phyloP scores from a whole-genome alignment of 176 grass and related monocot species.

The Puya raimondii region DNA sequence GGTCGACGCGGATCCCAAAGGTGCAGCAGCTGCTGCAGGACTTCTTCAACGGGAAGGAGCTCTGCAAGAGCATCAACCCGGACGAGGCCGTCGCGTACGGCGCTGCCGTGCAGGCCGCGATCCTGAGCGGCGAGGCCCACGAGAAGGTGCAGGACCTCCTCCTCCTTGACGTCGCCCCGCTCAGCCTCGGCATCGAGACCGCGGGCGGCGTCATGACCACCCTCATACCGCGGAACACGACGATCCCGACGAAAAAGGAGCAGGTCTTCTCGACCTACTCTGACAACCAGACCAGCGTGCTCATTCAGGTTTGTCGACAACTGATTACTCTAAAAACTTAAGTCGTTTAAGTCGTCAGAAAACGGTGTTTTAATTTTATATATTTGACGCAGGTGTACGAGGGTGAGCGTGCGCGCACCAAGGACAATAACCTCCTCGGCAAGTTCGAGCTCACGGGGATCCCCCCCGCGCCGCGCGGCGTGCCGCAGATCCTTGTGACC shows the following conservation, averaged over 20 bases:
- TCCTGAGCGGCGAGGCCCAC: slow-evolving; percentile 16
- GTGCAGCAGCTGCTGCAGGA: slow-evolving; percentile 58
- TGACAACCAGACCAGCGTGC: slow-evolving; percentile 10
- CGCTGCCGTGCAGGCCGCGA: slow-evolving; percentile 15
- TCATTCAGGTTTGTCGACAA: background rate
- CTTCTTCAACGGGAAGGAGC: slow-evolving; percentile 93
- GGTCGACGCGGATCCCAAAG: slow-evolving; percentile 14
- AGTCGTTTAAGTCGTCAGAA: too few species aligned
- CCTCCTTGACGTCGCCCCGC: slow-evolving; percentile 19
- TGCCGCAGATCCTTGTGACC: slow-evolving; percentile 19
- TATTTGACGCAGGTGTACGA: slow-evolving; percentile 14
- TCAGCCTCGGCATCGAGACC: slow-evolving; percentile 11
- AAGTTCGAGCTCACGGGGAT: slow-evolving; percentile 26
- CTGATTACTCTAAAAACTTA: too few species aligned
- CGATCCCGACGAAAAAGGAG: slow-evolving; percentile 25
- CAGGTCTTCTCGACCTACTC: slow-evolving; percentile 23
- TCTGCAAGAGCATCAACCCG: slow-evolving; percentile 99
- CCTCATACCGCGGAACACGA: slow-evolving; percentile 18
- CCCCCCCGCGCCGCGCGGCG: slow-evolving; percentile 14
- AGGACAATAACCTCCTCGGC: slow-evolving; percentile 20
- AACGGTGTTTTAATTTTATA: too few species aligned
- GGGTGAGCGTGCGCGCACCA: slow-evolving; percentile 12
- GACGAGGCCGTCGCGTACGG: slow-evolving; percentile 63
- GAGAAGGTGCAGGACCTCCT: slow-evolving; percentile 28
- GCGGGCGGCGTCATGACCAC: slow-evolving; percentile 18